Evolutionary conservation across 2,329 filamentous ascomycete species (phyloP).

Genomic region (Dothideomycetes sp.): DNA sequence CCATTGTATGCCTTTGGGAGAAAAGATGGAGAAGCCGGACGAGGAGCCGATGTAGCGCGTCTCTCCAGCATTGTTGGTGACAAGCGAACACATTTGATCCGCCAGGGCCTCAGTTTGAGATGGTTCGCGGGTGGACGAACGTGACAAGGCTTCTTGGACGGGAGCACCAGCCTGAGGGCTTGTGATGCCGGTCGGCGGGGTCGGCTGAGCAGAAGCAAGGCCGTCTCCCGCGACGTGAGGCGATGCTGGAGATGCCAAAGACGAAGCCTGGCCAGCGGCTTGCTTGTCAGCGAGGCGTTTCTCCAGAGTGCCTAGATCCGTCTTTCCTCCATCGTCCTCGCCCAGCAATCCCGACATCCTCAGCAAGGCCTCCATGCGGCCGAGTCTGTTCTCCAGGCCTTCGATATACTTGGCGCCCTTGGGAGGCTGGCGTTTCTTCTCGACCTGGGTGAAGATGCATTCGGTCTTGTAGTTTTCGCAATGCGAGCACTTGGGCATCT

Average conservation of each 20-base stretch:
- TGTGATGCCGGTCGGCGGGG: conserved; percentile 38
- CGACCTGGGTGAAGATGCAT: conserved; percentile 93
- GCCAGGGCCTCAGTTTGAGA: conserved; percentile 75
- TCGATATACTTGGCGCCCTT: conserved; percentile 99
- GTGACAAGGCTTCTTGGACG: conserved; percentile 36
- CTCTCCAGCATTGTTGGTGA: conserved; percentile 90
- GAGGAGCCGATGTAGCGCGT: conserved; percentile 95
- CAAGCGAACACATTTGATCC: conserved; percentile 97
- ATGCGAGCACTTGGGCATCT: conserved; percentile 87
- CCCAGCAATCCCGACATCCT: conserved; percentile 76
- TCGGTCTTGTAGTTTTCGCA: conserved; percentile 98
- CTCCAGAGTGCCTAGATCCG: conserved; percentile 80
- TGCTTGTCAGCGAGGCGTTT: conserved; percentile 53
- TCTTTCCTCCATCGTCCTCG: conserved; percentile 76
- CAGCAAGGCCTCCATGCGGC: conserved; percentile 90
- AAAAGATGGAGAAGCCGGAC: conserved; percentile 97
- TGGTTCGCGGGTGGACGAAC: conserved; percentile 29
- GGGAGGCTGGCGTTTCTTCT: conserved; percentile 95
- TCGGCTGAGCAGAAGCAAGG: conserved; percentile 31
- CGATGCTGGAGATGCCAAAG: conserved; percentile 9
- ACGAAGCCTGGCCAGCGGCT: conserved; percentile 16
- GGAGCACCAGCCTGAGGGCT: conserved; percentile 44
- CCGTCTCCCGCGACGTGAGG: conserved; percentile 9
- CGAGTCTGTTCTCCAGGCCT: conserved; percentile 84
- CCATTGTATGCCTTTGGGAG: conserved; percentile 95